These are phyloP conservation scores for Aspergillus piperis DNA, from an alignment of 2,329 filamentous ascomycete genomes.

Conservation along the genomic window DNA sequence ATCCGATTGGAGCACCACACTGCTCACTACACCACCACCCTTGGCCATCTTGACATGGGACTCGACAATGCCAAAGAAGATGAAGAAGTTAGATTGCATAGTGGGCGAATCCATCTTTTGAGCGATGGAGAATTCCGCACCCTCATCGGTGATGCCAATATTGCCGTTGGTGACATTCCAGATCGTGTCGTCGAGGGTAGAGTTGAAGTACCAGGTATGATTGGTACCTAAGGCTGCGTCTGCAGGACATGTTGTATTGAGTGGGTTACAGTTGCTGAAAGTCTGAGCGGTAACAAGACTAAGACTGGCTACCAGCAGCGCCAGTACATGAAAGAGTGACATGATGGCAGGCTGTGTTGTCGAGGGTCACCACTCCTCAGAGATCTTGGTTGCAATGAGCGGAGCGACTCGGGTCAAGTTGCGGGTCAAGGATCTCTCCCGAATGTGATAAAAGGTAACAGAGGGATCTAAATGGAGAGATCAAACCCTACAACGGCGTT, in stretches of 20 bases:
- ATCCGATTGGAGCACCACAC: slow-evolving; percentile 80
- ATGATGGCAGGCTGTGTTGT: slow-evolving; percentile 22
- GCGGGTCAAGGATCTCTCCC: slow-evolving; percentile 3
- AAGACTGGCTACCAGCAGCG: slow-evolving; percentile 32
- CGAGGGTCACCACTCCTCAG: slow-evolving; percentile 14
- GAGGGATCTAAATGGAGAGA: slow-evolving; percentile 2
- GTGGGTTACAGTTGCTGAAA: slow-evolving; percentile 74
- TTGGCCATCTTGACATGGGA: slow-evolving; percentile 73
- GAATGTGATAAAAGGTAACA: slow-evolving; percentile 13
- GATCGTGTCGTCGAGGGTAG: slow-evolving; percentile 57
- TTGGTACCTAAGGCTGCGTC: slow-evolving; percentile 68
- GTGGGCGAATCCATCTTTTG: slow-evolving; percentile 75
- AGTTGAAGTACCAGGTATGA: slow-evolving; percentile 66
- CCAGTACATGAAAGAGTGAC: slow-evolving; percentile 28
- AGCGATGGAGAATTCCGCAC: slow-evolving; percentile 71
- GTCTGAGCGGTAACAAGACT: slow-evolving; percentile 64
- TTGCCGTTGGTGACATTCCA: slow-evolving; percentile 71
- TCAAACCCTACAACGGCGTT: neutral
- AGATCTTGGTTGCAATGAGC: slow-evolving; percentile 14
- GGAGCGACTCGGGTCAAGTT: slow-evolving; percentile 6
- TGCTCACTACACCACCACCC: slow-evolving; percentile 75
- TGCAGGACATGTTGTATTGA: slow-evolving; percentile 67
- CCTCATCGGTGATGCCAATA: slow-evolving; percentile 63
- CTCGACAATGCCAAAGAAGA: slow-evolving; percentile 82
- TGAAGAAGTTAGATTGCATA: slow-evolving; percentile 76